Base-by-base conservation (phyloP, 2,329 filamentous ascomycete genomes). In the Cladophialophora yegresii region DNA sequence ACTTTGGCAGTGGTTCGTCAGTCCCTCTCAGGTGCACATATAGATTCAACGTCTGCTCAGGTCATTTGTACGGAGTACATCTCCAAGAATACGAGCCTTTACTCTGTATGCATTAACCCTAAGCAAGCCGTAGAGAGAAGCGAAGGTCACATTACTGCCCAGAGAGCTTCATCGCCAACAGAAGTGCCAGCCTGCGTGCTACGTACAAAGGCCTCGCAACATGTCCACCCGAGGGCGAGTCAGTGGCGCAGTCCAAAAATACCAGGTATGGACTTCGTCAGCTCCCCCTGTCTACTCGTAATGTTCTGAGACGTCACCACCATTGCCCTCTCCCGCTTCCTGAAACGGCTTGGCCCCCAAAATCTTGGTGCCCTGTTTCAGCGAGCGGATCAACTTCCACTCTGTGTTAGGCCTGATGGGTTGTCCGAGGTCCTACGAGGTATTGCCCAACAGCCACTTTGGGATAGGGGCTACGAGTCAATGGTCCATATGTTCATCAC, bases 251-350 rank as follows among this genome's bases (percentile, higher is more conserved):
- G 58, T 54, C 62, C 49, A 26, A 61, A 61, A 58, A 65, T 61
- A 65, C 32, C n/a, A n/a, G n/a, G n/a, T n/a, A n/a, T n/a, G 36
- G 59, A 49, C 43, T 36, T 54, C 20, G 30, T 64, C 61, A 63
- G 61, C 60, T 62, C 58, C 47, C 58, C 63, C 54, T 58, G 63
- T 40, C 53, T 59, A n/a, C n/a, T n/a, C n/a, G n/a, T n/a, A 28
- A 13, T 26, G 51, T 23, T 20, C 40, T 58, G 57, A 60, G 45
- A 62, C 50, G 58, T 61, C 63, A 58, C 58, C 54, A 12, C 40
- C 32, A 55, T 59, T 7, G 45, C 23, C 56, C 43, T 20, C 49
- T 20, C 12, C 23, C 10, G 30, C 57, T 51, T 51, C 23, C 50
- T 62, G 59, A 62, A 28, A 56, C 53, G 36, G 43, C 28, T 28